Percentiles rank a stretch among this genome's conserved stretches.
Conservation (phyloP, 2,329 filamentous ascomycete species). For the Pezicula radicicola region DNA sequence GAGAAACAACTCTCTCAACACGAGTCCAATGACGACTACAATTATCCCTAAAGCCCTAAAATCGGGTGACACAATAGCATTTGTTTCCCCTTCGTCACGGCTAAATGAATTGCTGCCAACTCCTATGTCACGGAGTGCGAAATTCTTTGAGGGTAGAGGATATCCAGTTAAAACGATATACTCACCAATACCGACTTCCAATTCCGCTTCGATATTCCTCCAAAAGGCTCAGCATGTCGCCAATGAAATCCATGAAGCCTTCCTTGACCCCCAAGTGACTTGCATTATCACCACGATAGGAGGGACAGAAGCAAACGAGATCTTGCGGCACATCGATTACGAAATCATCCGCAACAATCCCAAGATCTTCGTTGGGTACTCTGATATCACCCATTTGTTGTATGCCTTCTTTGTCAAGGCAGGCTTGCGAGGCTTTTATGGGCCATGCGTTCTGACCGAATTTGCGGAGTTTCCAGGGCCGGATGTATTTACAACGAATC, state of each 20-base stretch:
- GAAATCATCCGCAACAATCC: constrained; percentile 23
- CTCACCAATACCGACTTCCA: constrained; percentile 2
- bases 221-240: constrained; percentile 13
- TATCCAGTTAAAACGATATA: constrained; percentile 18
- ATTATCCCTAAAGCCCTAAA: constrained; percentile 16
- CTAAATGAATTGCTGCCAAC: constrained; percentile 22
- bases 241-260: constrained; percentile 21
- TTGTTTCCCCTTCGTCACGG: constrained; percentile 27
- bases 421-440: constrained; percentile 26
- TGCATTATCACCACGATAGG: constrained; percentile 27
- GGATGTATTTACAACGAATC: constrained; percentile 13
- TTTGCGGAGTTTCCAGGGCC: constrained; percentile 21
- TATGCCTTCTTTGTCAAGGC: constrained; percentile 19
- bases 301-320: constrained; percentile 21
- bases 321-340: constrained; percentile 26
- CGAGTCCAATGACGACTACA: neutral
- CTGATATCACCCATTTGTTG: constrained; percentile 27
- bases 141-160: constrained; percentile 12
- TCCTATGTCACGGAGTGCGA: constrained; percentile 10
- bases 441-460: constrained; percentile 21
- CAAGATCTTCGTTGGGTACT: constrained; percentile 30
- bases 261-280: constrained; percentile 18
- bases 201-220: constrained; percentile 4
- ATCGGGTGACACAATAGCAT: constrained; percentile 26
- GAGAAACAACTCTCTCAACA: too few species aligned